Base-by-base conservation (phyloP, 2,329 filamentous ascomycete genomes). In the Talaromyces marneffei region DNA sequence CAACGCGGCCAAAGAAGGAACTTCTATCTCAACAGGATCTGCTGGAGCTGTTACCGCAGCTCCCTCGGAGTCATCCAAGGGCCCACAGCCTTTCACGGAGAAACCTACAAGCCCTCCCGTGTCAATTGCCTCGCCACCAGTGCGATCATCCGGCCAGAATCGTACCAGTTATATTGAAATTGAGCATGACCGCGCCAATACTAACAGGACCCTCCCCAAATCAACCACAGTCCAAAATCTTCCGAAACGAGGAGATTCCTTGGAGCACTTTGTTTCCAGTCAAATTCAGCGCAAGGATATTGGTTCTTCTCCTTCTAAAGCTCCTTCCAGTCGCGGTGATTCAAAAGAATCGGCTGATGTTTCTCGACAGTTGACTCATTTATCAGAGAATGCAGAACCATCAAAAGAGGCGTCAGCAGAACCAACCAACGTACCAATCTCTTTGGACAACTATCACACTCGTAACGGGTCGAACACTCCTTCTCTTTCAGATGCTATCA, bases 201-300 rank as follows among this genome's bases (percentile, higher is more conserved):
- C 77, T 1, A 64, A 71, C 4, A 69, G 70, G 54, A 71, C 73
- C 10, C 70, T 74, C 33, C 67, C 75, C 3, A 68, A 66, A 27
- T 39, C 56, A 31, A 59, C 61, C 14, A 67, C 70, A 27, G 62
- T 77, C 59, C 72, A 74, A 33, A 70, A 72, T 62, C 70, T 74
- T 46, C 84, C 84, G 5, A 79, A 82, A 60, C 82, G 86, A 62
- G 83, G 82, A 23, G 85, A 89, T 71, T 88, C 86, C 20, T 75
- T 87, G 39, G 80, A 80, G 57, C 76, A 76, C 59, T 80, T 76
- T 42, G 57, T 63, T 69, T 70, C 74, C 64, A 72, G 86, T 62
- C 71, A 84, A 65, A 83, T 89, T 62, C 68, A 84, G 10, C 82
- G 88, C 67, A 92, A 91, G 71, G 89, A 92, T 52, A 69, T 88